Evolutionary conservation across 352 stramenopile species (phyloP).

Genomic region (Discostella stelligera): DNA sequence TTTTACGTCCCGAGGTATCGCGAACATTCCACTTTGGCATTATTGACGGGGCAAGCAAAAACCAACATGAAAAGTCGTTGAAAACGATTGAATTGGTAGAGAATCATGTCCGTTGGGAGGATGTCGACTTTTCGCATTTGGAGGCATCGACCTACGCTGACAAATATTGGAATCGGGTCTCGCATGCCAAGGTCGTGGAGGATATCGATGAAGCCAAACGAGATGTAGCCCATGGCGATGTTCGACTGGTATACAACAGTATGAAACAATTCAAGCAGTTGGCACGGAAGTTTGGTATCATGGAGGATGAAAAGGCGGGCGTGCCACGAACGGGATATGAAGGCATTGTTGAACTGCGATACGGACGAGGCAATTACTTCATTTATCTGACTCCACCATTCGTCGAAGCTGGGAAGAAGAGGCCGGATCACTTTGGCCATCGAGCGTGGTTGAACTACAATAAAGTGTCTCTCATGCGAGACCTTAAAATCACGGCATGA

Average conservation of each 20-base stretch:
- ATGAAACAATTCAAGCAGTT: constrained; percentile 69
- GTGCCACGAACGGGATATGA: constrained; percentile 86
- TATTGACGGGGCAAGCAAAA: constrained; percentile 72
- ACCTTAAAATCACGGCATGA: constrained; percentile 2
- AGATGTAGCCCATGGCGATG: constrained; percentile 50
- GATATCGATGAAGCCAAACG: constrained; percentile 47
- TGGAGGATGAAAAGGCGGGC: constrained; percentile 84
- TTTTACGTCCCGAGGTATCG: constrained; percentile 86
- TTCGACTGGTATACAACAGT: constrained; percentile 63
- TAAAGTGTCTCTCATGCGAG: constrained; percentile 34
- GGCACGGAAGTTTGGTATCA: constrained; percentile 76
- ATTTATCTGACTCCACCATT: constrained; percentile 62
- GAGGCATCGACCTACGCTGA: constrained; percentile 62
- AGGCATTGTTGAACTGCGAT: constrained; percentile 80
- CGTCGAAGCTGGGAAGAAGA: constrained; percentile 8
- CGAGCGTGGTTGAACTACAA: constrained; percentile 38
- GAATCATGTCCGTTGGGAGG: constrained; percentile 60
- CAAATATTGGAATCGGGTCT: constrained; percentile 60
- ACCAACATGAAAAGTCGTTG: constrained; percentile 70
- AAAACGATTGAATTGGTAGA: constrained; percentile 77
- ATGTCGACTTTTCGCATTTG: constrained; percentile 80
- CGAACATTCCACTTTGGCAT: constrained; percentile 86
- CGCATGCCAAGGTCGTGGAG: constrained; percentile 36
- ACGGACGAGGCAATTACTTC: constrained; percentile 42
- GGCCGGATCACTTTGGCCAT: constrained; percentile 37